These are phyloP conservation scores for Hypoxylon perforatum DNA, from an alignment of 495 filamentous ascomycete species.

Conservation along the genomic window DNA sequence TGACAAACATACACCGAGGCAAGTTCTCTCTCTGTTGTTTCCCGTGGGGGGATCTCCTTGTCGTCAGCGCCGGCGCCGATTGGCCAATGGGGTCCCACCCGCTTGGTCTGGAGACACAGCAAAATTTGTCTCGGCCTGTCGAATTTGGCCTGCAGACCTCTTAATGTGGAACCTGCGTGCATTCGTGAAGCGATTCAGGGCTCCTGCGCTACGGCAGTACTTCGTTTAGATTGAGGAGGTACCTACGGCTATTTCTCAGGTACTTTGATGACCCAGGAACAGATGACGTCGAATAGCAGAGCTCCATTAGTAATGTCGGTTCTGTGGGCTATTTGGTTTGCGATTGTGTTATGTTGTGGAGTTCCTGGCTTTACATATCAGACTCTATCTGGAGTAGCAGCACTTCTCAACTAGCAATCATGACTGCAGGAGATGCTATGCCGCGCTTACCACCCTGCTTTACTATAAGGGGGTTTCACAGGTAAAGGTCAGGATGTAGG, in stretches of 20 bases:
- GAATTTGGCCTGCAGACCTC: slow-evolving; percentile 45
- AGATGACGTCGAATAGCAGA: slow-evolving; percentile 8
- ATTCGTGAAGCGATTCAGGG: slow-evolving; percentile 42
- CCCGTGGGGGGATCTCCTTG: slow-evolving; percentile 30
- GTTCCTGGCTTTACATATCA: neutral
- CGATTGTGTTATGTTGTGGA: neutral
- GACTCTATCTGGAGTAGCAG: slow-evolving; percentile 5
- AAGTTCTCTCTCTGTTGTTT: slow-evolving; percentile 27
- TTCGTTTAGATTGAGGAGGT: slow-evolving; percentile 20
- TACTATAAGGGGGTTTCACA: slow-evolving; percentile 7
- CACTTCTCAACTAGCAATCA: slow-evolving; percentile 3
- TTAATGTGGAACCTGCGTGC: slow-evolving; percentile 36
- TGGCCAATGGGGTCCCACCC: slow-evolving; percentile 42
- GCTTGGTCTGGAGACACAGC: slow-evolving; percentile 40
- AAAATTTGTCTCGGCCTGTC: slow-evolving; percentile 44
- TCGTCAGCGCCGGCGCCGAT: slow-evolving; percentile 26
- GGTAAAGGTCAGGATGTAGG: too few species aligned
- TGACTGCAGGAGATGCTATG: slow-evolving; percentile 14
- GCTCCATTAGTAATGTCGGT: neutral
- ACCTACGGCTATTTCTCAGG: slow-evolving; percentile 39
- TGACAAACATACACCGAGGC: slow-evolving; percentile 40
- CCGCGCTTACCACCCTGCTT: slow-evolving; percentile 26
- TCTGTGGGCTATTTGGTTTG: neutral
- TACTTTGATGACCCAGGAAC: slow-evolving; percentile 23
- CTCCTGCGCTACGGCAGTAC: slow-evolving; percentile 31